A percentile compares a stretch with the other conserved stretches of the same genome.
Conservation (phyloP, 2,329 filamentous ascomycete genomes). For the Cadophora luteo-olivacea region DNA sequence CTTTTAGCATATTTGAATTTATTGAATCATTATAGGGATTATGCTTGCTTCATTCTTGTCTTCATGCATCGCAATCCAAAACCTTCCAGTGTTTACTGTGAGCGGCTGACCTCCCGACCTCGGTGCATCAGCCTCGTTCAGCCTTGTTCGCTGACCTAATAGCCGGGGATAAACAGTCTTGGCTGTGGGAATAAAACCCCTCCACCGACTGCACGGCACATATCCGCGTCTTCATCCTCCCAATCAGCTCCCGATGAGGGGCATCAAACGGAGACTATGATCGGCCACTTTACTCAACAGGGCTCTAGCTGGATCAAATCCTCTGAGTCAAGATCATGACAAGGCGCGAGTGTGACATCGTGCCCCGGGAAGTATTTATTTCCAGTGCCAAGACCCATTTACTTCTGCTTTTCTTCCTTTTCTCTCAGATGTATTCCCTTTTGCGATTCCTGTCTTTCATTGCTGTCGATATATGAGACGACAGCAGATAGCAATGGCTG, state of each 20-base stretch:
- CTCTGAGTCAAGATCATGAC: neutral
- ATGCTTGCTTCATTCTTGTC: neutral
- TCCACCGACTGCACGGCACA: slow-evolving; percentile 4
- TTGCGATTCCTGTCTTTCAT: neutral
- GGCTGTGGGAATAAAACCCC: neutral
- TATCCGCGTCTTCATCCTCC: slow-evolving; percentile 10
- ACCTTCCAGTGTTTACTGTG: too few species aligned
- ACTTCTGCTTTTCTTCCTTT: neutral
- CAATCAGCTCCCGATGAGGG: slow-evolving; percentile 18
- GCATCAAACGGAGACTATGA: neutral
- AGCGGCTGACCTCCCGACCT: neutral
- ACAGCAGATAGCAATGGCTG: slow-evolving; percentile 26
- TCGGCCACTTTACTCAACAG: slow-evolving; percentile 2
- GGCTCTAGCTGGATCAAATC: neutral
- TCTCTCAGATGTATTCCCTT: neutral
- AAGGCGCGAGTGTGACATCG: neutral
- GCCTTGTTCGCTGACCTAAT: slow-evolving; percentile 7
- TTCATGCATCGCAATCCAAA: neutral
- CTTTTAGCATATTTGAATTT: slow-evolving; percentile 4
- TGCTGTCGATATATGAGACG: neutral
- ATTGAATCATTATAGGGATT: neutral
- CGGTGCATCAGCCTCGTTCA: slow-evolving; percentile 1
- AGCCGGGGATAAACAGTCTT: slow-evolving; percentile 11
- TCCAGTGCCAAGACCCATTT: slow-evolving; percentile 11
- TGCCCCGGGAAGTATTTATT: slow-evolving; percentile 5